These are phyloP conservation scores for Aspergillus hancockii DNA, from an alignment of 495 filamentous ascomycete species.

Conservation along the genomic window DNA sequence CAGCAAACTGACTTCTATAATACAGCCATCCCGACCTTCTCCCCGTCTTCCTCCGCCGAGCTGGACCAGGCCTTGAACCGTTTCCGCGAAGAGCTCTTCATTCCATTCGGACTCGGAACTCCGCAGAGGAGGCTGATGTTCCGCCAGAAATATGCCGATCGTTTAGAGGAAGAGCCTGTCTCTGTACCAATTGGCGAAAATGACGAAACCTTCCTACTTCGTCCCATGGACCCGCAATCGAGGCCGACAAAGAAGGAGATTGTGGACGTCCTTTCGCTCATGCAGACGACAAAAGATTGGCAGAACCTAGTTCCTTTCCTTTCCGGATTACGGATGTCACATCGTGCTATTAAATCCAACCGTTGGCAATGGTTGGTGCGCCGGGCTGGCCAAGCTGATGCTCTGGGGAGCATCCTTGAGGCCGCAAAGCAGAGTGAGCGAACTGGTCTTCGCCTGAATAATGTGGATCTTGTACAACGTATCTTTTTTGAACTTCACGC, in stretches of 20 bases:
- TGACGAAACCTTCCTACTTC: constrained; percentile 53
- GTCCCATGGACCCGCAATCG: constrained; percentile 43
- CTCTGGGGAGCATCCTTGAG: constrained; percentile 52
- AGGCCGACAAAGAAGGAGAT: constrained; percentile 39
- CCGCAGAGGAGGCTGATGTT: constrained; percentile 58
- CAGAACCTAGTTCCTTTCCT: constrained; percentile 60
- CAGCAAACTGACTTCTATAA: constrained; percentile 6
- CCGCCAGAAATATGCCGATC: constrained; percentile 47
- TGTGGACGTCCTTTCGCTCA: constrained; percentile 37
- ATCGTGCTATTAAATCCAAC: constrained; percentile 28
- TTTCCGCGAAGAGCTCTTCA: constrained; percentile 65
- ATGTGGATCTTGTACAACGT: constrained; percentile 38
- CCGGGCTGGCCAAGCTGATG: constrained; percentile 35
- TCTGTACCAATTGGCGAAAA: constrained; percentile 57
- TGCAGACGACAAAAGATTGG: constrained; percentile 60
- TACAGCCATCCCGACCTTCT: constrained; percentile 50
- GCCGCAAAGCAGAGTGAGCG: constrained; percentile 44
- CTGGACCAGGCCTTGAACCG: constrained; percentile 51
- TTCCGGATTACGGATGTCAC: constrained; percentile 52
- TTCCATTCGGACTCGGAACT: constrained; percentile 59
- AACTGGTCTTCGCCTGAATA: constrained; percentile 54
- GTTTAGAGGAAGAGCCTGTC: constrained; percentile 59
- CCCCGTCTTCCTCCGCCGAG: constrained; percentile 49
- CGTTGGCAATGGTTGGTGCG: constrained; percentile 45
- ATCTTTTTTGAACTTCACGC: constrained; percentile 54